These are phyloP conservation scores for Viscum album DNA, from an alignment of 177 flowering plant genomes.

Conservation along the genomic window DNA sequence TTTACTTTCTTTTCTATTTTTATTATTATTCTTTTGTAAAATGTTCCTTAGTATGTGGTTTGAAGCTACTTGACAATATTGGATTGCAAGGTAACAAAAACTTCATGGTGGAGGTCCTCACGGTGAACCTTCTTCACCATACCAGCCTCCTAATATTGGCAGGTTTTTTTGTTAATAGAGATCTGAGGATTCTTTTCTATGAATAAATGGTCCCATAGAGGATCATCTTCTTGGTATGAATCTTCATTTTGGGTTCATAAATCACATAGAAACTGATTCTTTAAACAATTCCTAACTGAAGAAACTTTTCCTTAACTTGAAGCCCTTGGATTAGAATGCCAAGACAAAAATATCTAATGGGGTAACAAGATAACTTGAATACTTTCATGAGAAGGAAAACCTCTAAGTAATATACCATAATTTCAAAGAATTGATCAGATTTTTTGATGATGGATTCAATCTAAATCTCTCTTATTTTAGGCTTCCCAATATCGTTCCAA, in stretches of 20 bases:
- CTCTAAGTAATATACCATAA: background rate
- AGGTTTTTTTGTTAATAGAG: background rate
- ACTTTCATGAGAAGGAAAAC: background rate
- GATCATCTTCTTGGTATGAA: background rate
- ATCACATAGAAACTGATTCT: too few species aligned
- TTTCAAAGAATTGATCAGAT: background rate
- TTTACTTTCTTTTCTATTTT: background rate
- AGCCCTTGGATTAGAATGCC: background rate
- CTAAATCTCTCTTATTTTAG: slow-evolving; percentile 2
- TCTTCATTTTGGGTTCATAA: too few species aligned
- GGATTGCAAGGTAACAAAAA: background rate
- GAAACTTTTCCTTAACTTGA: background rate
- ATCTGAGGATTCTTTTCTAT: background rate
- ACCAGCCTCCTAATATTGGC: background rate
- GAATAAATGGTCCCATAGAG: background rate
- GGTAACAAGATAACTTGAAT: background rate
- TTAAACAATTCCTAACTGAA: too few species aligned
- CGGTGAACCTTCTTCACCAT: background rate
- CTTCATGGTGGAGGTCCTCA: background rate
- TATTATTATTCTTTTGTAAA: too few species aligned
- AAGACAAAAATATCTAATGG: background rate
- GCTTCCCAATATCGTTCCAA: background rate
- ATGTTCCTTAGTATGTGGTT: background rate
- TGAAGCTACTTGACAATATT: background rate
- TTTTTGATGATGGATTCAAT: background rate